phyloP scores from a whole-genome alignment of 345 rosid genomes.

The Triadica sebifera region DNA sequence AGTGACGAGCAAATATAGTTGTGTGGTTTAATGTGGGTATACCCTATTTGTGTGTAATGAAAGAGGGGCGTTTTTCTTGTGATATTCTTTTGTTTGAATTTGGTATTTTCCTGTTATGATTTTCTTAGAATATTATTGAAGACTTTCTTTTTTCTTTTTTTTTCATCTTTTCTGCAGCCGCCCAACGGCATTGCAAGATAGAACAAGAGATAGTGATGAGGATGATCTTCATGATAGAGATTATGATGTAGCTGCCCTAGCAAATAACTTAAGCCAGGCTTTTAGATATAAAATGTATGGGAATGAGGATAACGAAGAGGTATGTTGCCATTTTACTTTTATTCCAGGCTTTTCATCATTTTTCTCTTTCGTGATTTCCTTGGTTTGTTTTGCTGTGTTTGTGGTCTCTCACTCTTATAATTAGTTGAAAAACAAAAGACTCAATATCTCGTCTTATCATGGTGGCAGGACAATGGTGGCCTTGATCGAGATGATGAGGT shows the following conservation, averaged over 20 bases:
- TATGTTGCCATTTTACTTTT: constrained; percentile 16
- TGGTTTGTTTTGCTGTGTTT: neutral
- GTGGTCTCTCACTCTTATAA: neutral
- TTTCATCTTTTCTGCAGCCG: constrained; percentile 56
- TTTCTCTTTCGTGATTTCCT: neutral
- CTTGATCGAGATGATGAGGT: constrained; percentile 87
- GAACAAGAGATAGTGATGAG: constrained; percentile 89
- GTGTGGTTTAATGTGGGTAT: neutral
- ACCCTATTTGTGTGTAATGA: neutral
- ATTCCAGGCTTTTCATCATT: neutral
- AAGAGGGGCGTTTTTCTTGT: neutral
- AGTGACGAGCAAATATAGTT: neutral
- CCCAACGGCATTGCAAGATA: constrained; percentile 88
- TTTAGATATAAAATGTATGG: constrained; percentile 88
- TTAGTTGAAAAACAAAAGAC: neutral
- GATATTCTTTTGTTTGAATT: neutral
- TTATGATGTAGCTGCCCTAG: constrained; percentile 92
- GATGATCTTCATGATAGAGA: constrained; percentile 90
- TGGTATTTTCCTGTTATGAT: neutral
- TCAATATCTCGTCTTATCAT: constrained; percentile 12
- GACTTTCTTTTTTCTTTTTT: constrained; percentile 1
- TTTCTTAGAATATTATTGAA: neutral
- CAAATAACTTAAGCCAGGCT: constrained; percentile 87
- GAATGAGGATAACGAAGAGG: constrained; percentile 84
- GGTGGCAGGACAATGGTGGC: constrained; percentile 61